Base-by-base conservation (phyloP, 169 alveolate species). In the Eimeria praecox region DNA sequence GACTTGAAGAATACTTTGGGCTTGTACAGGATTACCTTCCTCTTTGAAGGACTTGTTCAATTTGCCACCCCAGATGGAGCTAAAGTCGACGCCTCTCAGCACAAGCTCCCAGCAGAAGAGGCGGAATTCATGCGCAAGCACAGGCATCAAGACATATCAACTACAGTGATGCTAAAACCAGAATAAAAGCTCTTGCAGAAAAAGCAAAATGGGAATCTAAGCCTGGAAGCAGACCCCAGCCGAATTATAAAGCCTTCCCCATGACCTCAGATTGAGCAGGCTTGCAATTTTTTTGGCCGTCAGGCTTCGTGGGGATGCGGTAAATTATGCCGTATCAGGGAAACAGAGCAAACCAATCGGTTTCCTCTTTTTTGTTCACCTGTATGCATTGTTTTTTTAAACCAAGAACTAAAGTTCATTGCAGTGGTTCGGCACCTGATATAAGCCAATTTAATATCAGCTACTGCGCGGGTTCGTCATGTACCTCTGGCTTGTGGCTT, bases 11-110 rank as follows among this genome's bases (percentile, higher is more conserved):
- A 92, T 73, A 92, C 95, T 1, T 20, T 92, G 3, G 95, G 95
- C 16, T 44, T 92, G 49, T 92, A 52, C 42, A 83, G 95, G 30
- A 78, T 92, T 56, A 44, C 66, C 6, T 30, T 78, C 54, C 64
- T 92, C 71, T 92, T 92, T 44, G 95, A 92, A 77, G 95, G 95
- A 46, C 95, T 83, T 56, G 95, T 92, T 24, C 95, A 83, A 62
- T 64, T 92, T 40, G 71, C 77, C 44, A 42, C 88, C 24, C 85
- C 90, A 62, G 89, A 92, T 2, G 95, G 95, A 92, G 38, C 78
- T 2, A 86, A 86, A 86, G 35, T 86, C 44, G 92, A 86, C 42
- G 92, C 78, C 6, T 86, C 54, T 12, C 38, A 62, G 22, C 92
- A 86, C 40, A 86, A 86, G 44, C 80, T 86, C 6, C 80, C 80